Base-by-base conservation (phyloP, 2,329 filamentous ascomycete species). In the Neopestalotiopsis rosae region DNA sequence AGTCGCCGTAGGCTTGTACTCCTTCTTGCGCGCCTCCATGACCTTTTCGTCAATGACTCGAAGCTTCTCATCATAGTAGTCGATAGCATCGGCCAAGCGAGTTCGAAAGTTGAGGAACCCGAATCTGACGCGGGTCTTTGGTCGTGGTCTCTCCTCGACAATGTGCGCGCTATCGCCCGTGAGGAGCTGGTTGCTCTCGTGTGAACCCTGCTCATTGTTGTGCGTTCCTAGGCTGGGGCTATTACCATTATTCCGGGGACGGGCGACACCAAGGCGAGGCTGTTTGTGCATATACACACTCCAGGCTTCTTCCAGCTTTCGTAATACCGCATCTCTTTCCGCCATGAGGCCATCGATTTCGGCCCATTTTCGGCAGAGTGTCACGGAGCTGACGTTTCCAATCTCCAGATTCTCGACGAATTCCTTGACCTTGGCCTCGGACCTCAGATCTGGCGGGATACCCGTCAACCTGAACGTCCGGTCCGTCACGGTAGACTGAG, bases 401-500 rank as follows among this genome's bases (percentile, higher is more conserved):
- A 99, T 95, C 67, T 92, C 90, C 13, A 99, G 84, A 70, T 91
- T 92, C 76, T 99, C 95, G 32, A 99, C 90, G 67, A 98, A 91
- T 3, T 93, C 86, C 78, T 94, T 96, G 73, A 99, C 94, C 74
- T 91, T 91, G 10, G 90, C 88, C 79, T 98, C 95, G 0, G 92
- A 92, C 68, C 93, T 89, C 69, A 98, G 82, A 30, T 95, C 90
- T 3, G 81, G 78, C 0, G 97, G 96, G 28, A 99, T 95, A 0
- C 95, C 95, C 0, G 95, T 96, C 20, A 99, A 83, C 30, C 94
- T 91, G 75, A 99, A 95, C 0, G 96, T 99, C 40, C 95, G 90
- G 80, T 99, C 96, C 1, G 96, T 98, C 65, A 98, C 89, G n/a
- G 95, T 98, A 0, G 93, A 95, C 80, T 98, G 95, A 28, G 91